Base-by-base conservation (phyloP, 345 rosid species). In the Linum trigynum region DNA sequence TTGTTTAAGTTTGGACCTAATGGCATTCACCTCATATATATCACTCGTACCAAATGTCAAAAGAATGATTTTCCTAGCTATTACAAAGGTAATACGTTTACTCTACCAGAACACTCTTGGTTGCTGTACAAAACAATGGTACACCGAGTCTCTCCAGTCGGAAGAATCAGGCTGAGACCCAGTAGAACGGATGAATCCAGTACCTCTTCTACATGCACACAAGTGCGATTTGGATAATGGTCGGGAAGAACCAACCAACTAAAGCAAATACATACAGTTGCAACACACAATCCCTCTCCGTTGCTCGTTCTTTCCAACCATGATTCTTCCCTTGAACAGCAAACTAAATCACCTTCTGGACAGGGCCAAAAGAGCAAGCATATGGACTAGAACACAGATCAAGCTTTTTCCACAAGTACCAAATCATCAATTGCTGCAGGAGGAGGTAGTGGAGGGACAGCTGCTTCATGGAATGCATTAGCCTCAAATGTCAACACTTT, bases 221-320 rank as follows among this genome's bases (percentile, higher is more conserved):
- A 59, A 65, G 67, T 72, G 78, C 86, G 32, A 23, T 23, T 75
- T 74, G 80, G 80, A 67, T 74, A 66, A 66, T 42, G 82, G 79
- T 77, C 71, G 74, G 82, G 82, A 77, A 77, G 80, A 77, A 75
- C 74, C 75, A 77, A 75, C 74, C 74, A 66, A 57, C 8, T 2
- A 36, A 65, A 74, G 61, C 16, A 39, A 35, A 9, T 64, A 70
- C 61, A 38, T 40, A 32, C 4, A 57, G 61, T 48, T 23, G 38
- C 61, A 53, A 61, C 64, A 45, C 61, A 39, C 23, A 69, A 65
- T 63, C 59, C 68, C 56, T 38, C 65, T 42, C 9, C 64, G 32
- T 23, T 23, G 32, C 73, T 74, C 70, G 43, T 71, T 67, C 78
- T 48, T 65, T 58, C 64, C 74, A 56, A 65, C 66, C 82, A 73